Percentiles rank a stretch among this genome's conserved stretches.
These are phyloP conservation scores for Leccinum subrobustum DNA, from an alignment of 1,284 basidiomycete genomes.

Conservation along the genomic window DNA sequence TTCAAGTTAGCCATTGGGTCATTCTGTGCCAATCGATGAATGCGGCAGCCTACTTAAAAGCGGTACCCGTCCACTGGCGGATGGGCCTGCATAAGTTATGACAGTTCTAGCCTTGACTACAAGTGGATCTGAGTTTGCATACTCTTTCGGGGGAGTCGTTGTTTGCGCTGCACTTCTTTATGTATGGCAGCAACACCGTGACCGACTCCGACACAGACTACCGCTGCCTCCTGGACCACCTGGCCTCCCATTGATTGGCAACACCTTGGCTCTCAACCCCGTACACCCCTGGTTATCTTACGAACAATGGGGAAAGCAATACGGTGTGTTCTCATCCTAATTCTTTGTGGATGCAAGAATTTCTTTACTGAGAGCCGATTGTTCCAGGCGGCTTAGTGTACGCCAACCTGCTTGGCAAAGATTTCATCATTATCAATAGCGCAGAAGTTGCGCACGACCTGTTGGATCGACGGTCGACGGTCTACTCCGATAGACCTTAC, in stretches of 20 bases:
- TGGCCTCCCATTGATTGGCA: constrained; percentile 32
- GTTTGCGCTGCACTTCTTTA: constrained; percentile 9
- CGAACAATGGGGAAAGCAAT: constrained; percentile 28
- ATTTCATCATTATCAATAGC: constrained; percentile 41
- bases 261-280: constrained; percentile 17
- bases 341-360: neutral
- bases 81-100: neutral
- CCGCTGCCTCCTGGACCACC: constrained; percentile 32
- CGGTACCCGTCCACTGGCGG: neutral
- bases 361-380: neutral
- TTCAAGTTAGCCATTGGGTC: neutral
- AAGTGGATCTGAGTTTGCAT: constrained; percentile 3
- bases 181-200: constrained; percentile 17
- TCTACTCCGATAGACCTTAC: constrained; percentile 44
- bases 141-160: constrained; percentile 6
- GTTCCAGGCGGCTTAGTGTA: constrained; percentile 37
- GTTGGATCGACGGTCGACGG: constrained; percentile 39
- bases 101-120: neutral
- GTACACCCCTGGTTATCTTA: constrained; percentile 32
- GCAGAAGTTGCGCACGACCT: constrained; percentile 38
- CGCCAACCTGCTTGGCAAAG: constrained; percentile 34
- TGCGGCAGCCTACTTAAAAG: neutral
- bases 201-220: constrained; percentile 16
- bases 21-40: neutral
- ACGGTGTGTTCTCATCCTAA: constrained; percentile 20